Percentiles rank a stretch among this genome's conserved stretches.
Conservation (phyloP, 2,329 filamentous ascomycete genomes). For the Mollisia scopiformis region DNA sequence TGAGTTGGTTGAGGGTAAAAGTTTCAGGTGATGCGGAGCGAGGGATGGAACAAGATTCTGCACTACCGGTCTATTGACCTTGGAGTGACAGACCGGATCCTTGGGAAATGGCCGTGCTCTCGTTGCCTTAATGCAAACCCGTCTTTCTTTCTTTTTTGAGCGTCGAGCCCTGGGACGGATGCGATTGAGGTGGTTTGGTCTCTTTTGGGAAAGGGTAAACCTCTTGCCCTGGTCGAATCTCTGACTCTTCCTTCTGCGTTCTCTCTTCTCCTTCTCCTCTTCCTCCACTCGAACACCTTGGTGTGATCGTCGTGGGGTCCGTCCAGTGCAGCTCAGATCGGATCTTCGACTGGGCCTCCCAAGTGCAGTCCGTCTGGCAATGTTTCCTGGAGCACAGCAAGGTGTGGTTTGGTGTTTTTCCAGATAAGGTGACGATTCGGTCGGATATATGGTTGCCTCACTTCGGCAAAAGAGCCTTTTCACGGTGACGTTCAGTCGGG, state of each 20-base stretch:
- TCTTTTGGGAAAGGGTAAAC: neutral
- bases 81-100: neutral
- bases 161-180: neutral
- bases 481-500: neutral
- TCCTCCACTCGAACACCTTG: neutral
- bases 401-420: neutral
- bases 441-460: neutral
- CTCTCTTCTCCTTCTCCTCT: neutral
- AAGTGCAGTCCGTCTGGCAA: neutral
- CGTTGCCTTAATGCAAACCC: neutral
- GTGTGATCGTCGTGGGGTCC: neutral
- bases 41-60: neutral
- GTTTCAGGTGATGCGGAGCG: constrained; percentile 9
- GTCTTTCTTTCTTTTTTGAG: neutral
- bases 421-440: neutral
- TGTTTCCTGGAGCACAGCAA: neutral
- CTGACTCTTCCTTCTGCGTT: neutral
- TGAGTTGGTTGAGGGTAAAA: constrained; percentile 2
- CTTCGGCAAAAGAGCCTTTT: neutral
- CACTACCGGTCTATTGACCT: neutral
- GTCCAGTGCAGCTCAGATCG: neutral
- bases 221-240: neutral
- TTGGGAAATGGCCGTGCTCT: constrained; percentile 6
- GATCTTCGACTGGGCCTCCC: too few relatives aligned
- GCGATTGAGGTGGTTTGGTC: neutral